Evolutionary conservation across 805 yeast genomes (phyloP), one percentile per base, ranked within the genome.

Genomic region (Spathaspora arborariae): DNA sequence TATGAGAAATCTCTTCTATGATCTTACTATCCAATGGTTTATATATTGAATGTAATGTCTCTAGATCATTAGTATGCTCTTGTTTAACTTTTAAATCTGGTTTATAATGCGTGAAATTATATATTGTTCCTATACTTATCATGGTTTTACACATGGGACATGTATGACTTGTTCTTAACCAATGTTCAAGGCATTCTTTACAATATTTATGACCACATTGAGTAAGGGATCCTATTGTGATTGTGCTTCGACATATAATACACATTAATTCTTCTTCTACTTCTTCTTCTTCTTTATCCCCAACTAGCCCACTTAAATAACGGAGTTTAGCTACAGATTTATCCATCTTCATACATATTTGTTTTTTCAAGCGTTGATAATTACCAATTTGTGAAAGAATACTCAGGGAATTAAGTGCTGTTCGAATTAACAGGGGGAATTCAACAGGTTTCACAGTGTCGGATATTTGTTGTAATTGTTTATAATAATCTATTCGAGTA

Each of bases 201-300:
- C 99, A 94, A 59, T 85, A 94, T 54, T 82, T 82, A 64, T 94
- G 99, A 0, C 98, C 98, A 74, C 99, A 94, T 8, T 81, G 81
- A 0, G 96, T 85, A 46, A 94, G 69, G 0, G 94, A 77, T 0
- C 99, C 99, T 35, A 81, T 72, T 2, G 78, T 70, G 42, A 90
- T 88, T 1, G 78, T 60, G 3, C 82, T 75, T 18, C 85, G 79
- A 61, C 99, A 94, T 50, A 94, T 91, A 26, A 83, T 77, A 63
- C 99, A 94, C 16, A 75, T 64, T 45, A 74, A 60, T 8, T 72
- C 79, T 6, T 74, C 75, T 9, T 66, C 68, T n/a, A n/a, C n/a
- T 10, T 52, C 57, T 2, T 51, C 56, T 8, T 66, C 56, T 9
- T 47, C 42, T 1, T 33, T 41, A 4, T 38, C 46, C n/a, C 44